Evolutionary conservation across 139 green algal species (phyloP).

Genomic region (Volvox reticuliferus): DNA sequence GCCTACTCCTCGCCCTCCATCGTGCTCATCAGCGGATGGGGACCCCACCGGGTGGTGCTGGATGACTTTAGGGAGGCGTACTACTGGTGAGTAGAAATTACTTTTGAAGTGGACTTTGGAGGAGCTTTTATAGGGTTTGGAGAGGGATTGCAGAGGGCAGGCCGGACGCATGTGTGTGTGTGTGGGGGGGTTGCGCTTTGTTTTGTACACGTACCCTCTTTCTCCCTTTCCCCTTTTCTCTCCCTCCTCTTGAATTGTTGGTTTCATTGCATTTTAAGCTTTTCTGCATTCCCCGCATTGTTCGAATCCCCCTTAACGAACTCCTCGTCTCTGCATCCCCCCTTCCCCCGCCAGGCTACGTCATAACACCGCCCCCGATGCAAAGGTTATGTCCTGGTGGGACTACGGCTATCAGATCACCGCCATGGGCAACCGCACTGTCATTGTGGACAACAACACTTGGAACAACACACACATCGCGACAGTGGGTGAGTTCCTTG

Average conservation of each 20-base stretch:
- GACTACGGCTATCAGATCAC: conserved; percentile 97
- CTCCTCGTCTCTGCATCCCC: background rate
- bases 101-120: no score
- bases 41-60: conserved; percentile 72
- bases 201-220: no score
- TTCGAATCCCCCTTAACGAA: background rate
- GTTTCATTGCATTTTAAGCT: background rate
- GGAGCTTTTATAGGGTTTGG: no score
- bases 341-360: conserved; percentile 78
- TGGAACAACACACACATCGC: conserved; percentile 98
- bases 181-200: no score
- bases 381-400: conserved; percentile 91
- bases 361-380: conserved; percentile 88
- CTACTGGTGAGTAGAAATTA: conserved; percentile 68
- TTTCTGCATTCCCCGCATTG: background rate
- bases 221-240: no score
- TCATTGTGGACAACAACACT: conserved; percentile 97
- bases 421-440: conserved; percentile 92
- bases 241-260: background rate
- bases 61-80: conserved; percentile 89
- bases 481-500: conserved; percentile 54
- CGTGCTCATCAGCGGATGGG: conserved; percentile 56
- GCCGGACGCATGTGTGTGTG: no score
- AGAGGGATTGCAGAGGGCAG: no score
- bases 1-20: conserved; percentile 63